Evolutionary conservation across 2,329 filamentous ascomycete genomes (phyloP).

Genomic region (Hypocreales sp.): DNA sequence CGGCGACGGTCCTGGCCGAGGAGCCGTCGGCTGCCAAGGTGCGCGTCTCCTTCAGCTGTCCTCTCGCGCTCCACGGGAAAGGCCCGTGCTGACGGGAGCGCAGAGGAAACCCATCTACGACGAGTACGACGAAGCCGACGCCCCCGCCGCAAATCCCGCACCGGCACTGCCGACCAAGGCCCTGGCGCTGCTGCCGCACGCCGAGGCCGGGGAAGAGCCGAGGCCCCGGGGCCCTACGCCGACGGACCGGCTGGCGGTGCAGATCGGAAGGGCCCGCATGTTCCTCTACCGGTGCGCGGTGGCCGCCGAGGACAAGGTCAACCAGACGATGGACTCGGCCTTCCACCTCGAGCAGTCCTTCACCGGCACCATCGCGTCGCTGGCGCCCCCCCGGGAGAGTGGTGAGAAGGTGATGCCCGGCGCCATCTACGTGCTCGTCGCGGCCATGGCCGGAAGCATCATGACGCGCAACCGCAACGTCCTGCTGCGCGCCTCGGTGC

Average conservation of each 20-base stretch:
- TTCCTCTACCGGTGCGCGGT: constrained; percentile 65
- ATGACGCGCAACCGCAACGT: constrained; percentile 78
- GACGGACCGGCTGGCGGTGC: constrained; percentile 73
- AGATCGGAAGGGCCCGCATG: constrained; percentile 68
- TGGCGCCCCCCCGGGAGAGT: constrained; percentile 72
- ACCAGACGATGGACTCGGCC: constrained; percentile 63
- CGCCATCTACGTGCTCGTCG: constrained; percentile 79
- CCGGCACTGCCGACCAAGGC: too few relatives aligned
- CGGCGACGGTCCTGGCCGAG: constrained; percentile 35
- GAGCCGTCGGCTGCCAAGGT: constrained; percentile 24
- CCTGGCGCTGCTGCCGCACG: constrained; percentile 11
- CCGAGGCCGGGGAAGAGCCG: constrained; percentile 19
- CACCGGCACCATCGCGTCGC: constrained; percentile 73
- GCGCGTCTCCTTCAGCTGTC: constrained; percentile 4
- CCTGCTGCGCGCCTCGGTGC: constrained; percentile 60
- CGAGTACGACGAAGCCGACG: constrained; percentile 30
- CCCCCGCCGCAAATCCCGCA: constrained; percentile 5
- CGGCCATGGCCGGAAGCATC: constrained; percentile 90
- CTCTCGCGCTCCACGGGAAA: too few relatives aligned
- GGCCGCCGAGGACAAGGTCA: constrained; percentile 66
- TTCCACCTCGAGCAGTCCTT: constrained; percentile 81
- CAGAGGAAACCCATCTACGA: constrained; percentile 69
- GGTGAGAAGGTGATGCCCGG: constrained; percentile 86
- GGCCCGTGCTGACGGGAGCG: too few relatives aligned
- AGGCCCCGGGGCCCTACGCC: constrained; percentile 48